Evolutionary conservation across 2,329 filamentous ascomycete genomes (phyloP), one percentile per base, ranked within the genome.

Genomic region (Volutella citrinella): DNA sequence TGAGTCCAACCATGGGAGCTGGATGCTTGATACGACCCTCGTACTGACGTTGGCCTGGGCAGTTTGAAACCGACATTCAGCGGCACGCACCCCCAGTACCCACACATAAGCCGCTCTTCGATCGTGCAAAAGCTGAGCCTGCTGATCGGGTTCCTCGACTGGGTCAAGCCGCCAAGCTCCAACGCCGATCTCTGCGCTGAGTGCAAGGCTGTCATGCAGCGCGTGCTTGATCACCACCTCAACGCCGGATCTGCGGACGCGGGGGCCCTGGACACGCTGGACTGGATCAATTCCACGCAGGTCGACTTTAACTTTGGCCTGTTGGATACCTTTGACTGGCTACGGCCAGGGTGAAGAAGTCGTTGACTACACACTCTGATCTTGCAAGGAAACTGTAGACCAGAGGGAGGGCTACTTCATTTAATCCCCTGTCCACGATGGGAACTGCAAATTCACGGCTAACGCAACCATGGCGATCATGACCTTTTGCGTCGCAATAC

Each of bases 81-180:
- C 21, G 53, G 57, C 30, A 46, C 56, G 4, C 57, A 64, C 19
- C 58, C 55, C 2, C 51, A 51, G 18, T 51, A 56, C 20, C 44
- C 58, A 10, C 49, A 53, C 11, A 53, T 74, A 9, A 70, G 64
- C 4, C 61, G 68, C 2, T 72, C 69, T 1, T 65, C 61, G 24
- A 69, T 75, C 8, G 66, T 74, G 20, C 70, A 74, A 42, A 69
- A 75, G 34, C 58, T 76, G 3, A 72, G 67, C 37, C 63, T 75
- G 2, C 55, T 76, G 0, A 62, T 73, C 4, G 70, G 68, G 0
- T 75, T 74, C 34, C 57, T 75, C 10, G 68, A 71, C 32, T 75
- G 71, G 71, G 59, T 75, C 2, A 59, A 61, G 5, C 68, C 69
- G 0, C 61, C 63, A 3, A 67, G 67, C 0, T 68, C 70, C 3